Evolutionary conservation across 805 yeast species (phyloP).

Genomic region (Metschnikowia cubensis): DNA sequence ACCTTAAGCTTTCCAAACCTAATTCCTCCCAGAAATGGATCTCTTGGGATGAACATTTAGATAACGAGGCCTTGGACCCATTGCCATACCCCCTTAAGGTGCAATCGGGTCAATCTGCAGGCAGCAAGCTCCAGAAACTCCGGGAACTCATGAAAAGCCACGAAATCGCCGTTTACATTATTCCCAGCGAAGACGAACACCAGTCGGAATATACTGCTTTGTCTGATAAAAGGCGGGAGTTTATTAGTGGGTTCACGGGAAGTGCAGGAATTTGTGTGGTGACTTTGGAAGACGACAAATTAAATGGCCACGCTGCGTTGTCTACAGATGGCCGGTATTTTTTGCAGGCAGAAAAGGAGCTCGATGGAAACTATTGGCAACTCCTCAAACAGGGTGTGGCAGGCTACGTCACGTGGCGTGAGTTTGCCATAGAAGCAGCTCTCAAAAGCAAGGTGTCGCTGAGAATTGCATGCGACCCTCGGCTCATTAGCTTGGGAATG

Average conservation of each 20-base stretch:
- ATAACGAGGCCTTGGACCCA: conserved; percentile 22
- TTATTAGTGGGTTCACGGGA: conserved; percentile 18
- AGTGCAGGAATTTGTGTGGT: conserved; percentile 19
- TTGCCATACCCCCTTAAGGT: conserved; percentile 20
- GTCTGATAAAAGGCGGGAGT: conserved; percentile 19
- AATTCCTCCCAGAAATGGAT: background rate
- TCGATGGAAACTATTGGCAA: conserved; percentile 69
- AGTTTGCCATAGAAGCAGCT: conserved; percentile 57
- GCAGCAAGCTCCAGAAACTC: conserved; percentile 9
- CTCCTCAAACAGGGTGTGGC: conserved; percentile 74
- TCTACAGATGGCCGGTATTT: conserved; percentile 96
- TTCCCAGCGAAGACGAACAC: conserved; percentile 21
- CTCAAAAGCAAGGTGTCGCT: conserved; percentile 46
- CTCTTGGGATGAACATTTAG: conserved; percentile 17
- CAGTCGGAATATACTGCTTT: conserved; percentile 18
- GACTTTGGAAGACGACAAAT: conserved; percentile 35
- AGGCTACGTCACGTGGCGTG: conserved; percentile 75
- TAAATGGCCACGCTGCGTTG: conserved; percentile 67
- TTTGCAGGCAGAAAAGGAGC: conserved; percentile 80
- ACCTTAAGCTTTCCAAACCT: background rate
- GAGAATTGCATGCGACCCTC: conserved; percentile 82
- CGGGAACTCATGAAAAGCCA: conserved; percentile 14
- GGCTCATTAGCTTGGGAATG: conserved; percentile 51
- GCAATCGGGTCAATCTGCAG: background rate
- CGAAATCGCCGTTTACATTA: conserved; percentile 17